These are phyloP conservation scores for Lactarius quietus DNA, from an alignment of 768 basidiomycete species.

Conservation along the genomic window DNA sequence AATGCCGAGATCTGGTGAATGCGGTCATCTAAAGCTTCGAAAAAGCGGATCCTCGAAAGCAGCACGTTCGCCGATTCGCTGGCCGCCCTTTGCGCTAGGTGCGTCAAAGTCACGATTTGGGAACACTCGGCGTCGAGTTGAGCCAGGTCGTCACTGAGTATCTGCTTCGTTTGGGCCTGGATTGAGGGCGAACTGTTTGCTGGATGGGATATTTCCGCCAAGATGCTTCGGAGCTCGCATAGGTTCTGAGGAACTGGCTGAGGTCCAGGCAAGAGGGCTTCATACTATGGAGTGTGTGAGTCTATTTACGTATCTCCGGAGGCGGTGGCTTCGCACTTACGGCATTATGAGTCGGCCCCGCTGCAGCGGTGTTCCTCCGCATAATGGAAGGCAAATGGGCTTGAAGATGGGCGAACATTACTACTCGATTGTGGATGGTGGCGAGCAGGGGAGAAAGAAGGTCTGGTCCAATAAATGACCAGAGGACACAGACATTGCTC, in stretches of 20 bases:
- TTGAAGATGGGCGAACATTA: not conserved
- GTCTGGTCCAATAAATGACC: too few relatives aligned
- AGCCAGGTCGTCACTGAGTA: not conserved
- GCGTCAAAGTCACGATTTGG: not conserved
- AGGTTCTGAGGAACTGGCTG: conserved; percentile 6
- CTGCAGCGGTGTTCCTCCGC: not conserved
- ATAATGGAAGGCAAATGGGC: not conserved
- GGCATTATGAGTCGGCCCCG: not conserved
- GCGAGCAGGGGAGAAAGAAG: too few relatives aligned
- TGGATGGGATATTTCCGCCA: not conserved
- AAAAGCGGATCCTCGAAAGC: conserved; percentile 12
- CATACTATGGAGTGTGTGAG: not conserved
- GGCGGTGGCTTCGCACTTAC: not conserved
- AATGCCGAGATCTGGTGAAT: conserved; percentile 1
- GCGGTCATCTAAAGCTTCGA: not conserved
- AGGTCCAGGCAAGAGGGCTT: not conserved
- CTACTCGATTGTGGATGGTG: not conserved
- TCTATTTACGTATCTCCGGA: not conserved
- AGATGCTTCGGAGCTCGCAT: conserved; percentile 5
- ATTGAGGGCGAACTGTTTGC: not conserved
- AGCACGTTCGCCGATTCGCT: conserved; percentile 6
- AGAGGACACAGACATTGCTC: not conserved
- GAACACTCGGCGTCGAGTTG: conserved; percentile 17
- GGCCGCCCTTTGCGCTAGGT: conserved; percentile 3
- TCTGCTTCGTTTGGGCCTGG: not conserved